Evolutionary conservation across 1,284 basidiomycete species (phyloP), one percentile per base, ranked within the genome.

Genomic region (Pseudozyma hubeiensis): DNA sequence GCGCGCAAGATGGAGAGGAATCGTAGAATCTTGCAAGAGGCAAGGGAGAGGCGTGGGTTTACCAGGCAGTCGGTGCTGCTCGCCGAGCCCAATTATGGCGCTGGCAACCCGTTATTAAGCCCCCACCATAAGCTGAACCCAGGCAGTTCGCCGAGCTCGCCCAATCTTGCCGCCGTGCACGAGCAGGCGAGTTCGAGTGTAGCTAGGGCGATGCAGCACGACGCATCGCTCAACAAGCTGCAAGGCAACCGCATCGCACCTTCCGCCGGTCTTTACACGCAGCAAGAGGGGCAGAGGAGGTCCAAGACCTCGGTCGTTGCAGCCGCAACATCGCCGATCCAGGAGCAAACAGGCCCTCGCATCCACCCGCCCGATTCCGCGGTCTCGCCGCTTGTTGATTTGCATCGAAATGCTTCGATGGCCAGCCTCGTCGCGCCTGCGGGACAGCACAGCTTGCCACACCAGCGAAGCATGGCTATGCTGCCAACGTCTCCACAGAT

Each of bases 1-100:
- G 64, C 69, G 7, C 35, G 56, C 10, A 66, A 35, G 49, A 16
- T 66, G 57, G 75, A 73, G 35, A 65, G 52, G 61, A 73, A 73
- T 35, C 45, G 56, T 5, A 51, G 50, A 35, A 52, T 67, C 31
- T 49, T 77, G 50, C 63, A 67, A 31, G 75, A 77, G 40, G 69
- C 75, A 13, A 52, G 75, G 33, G 75, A 77, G 13, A 47, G 75
- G 24, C 41, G 75, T 11, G 70, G 53, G 6, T 63, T 60, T 10
- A 69, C 72, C 3, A 41, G 66, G n/a, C 58, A 65, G 24, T 59
- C 63, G 41, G 59, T 53, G 24, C 19, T 75, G 53, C 48, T 69
- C 7, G 43, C 52, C 14, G 62, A 65, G 59, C 59, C 66, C 10
- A 75, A 75, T 46, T 75, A 69, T 31, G 72, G 72, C 4, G 72